These are phyloP conservation scores for Magnusiomyces suaveolens DNA, from an alignment of 1,139 yeast genomes.

Conservation along the genomic window DNA sequence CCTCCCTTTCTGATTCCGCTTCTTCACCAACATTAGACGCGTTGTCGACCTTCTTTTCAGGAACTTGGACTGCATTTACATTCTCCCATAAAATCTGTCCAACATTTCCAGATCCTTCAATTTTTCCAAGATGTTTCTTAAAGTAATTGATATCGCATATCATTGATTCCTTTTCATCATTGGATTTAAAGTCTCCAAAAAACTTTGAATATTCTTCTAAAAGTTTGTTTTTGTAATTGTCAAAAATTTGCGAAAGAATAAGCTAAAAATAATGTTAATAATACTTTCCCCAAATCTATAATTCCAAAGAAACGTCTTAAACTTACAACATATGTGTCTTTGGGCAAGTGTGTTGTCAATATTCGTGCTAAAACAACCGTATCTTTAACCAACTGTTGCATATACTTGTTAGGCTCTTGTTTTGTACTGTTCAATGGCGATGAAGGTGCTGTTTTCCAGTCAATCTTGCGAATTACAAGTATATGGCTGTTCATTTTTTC, in stretches of 20 bases:
- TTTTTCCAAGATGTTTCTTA: constrained; percentile 47
- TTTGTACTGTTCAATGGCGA: constrained; percentile 20
- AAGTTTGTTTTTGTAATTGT: constrained; percentile 49
- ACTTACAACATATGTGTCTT: constrained; percentile 35
- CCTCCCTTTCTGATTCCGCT: background rate
- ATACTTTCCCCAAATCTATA: no score
- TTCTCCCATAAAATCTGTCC: constrained; percentile 61
- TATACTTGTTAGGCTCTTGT: constrained; percentile 50
- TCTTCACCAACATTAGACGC: no score
- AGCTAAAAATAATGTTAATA: constrained; percentile 16
- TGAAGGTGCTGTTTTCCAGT: constrained; percentile 7
- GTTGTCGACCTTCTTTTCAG: no score
- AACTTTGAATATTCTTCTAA: constrained; percentile 39
- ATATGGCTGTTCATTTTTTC: constrained; percentile 40
- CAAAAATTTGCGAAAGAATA: constrained; percentile 36
- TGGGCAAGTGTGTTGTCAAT: constrained; percentile 49
- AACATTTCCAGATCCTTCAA: constrained; percentile 56
- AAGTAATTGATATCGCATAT: constrained; percentile 59
- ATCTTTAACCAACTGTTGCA: constrained; percentile 60
- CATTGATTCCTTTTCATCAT: constrained; percentile 31
- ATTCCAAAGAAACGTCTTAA: constrained; percentile 2
- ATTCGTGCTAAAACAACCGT: constrained; percentile 55
- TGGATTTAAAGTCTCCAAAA: constrained; percentile 33
- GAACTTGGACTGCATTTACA: constrained; percentile 38
- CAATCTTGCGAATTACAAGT: constrained; percentile 24